Base-by-base conservation (phyloP, 805 yeast genomes). In the Clavispora carvajalis region DNA sequence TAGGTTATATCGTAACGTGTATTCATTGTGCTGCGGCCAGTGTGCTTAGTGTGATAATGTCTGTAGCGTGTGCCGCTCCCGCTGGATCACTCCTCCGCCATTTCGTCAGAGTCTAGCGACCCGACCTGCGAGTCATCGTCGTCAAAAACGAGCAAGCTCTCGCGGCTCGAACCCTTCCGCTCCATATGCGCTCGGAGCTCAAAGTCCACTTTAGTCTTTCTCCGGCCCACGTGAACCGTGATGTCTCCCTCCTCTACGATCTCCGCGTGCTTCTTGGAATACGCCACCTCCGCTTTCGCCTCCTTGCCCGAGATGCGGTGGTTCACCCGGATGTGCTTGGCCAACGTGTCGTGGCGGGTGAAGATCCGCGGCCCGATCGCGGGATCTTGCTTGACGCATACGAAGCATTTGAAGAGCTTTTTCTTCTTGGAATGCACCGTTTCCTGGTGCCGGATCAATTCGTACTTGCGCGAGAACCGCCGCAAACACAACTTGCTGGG, bases 371-470 rank as follows among this genome's bases (percentile, higher is more conserved):
- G 78, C 2, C 67, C 78, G 23, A 58, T 65, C 35, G 66, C 60
- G 22, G 79, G 76, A 44, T 80, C 72, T 49, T 76, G 80, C 51
- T 77, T 82, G 41, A 85, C 93, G 65, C 99, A 91, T 34, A 84
- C 80, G 51, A 80, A 80, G 62, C 99, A 91, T 58, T 85, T 80
- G 69, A 82, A 93, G 36, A 84, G 79, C 53, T 85, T 85, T 63
- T 91, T 84, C 59, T 82, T 84, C 36, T 85, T 74, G 1, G 97
- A 93, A 61, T 91, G 99, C 40, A 91, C 90, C 0, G 98, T 93
- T 55, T 91, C 95, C 62, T 91, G 96, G 62, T 91, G 99, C 53
- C 99, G 78, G 19, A 90, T 84, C 55, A 91, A 71, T 67, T 91
- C 99, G 59, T 91, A 91, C 15, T 96, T 95, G 38, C 74, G 54